Evolutionary conservation across 1,284 basidiomycete genomes (phyloP).

Genomic region (Anthracocystis setariae): DNA sequence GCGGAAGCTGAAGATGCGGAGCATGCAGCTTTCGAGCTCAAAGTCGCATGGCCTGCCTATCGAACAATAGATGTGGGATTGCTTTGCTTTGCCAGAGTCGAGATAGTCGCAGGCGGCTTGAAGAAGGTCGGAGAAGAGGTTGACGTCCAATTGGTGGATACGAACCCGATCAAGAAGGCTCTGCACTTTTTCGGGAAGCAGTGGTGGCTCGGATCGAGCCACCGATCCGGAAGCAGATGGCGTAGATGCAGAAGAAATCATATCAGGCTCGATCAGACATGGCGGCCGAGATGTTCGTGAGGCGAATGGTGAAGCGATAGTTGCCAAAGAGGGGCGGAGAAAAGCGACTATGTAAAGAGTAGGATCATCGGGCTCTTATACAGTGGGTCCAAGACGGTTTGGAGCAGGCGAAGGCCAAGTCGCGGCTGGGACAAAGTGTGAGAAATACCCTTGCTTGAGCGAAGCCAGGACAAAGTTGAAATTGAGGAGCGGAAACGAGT

Average conservation of each 20-base stretch:
- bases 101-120: slow-evolving; percentile 40
- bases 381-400: too few species aligned
- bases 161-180: slow-evolving; percentile 27
- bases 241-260: slow-evolving; percentile 14
- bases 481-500: too few species aligned
- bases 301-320: not conserved
- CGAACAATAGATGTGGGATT: slow-evolving; percentile 37
- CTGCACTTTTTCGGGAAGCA: slow-evolving; percentile 23
- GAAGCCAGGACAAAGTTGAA: too few species aligned
- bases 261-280: slow-evolving; percentile 9
- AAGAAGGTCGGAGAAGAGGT: slow-evolving; percentile 42
- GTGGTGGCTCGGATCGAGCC: slow-evolving; percentile 23
- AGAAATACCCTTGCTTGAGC: too few species aligned
- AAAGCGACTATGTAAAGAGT: too few species aligned
- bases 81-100: slow-evolving; percentile 31
- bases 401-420: too few species aligned
- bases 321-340: not conserved
- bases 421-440: too few species aligned
- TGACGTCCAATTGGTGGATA: slow-evolving; percentile 24
- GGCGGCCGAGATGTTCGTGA: not conserved
- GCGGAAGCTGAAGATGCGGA: slow-evolving; percentile 52
- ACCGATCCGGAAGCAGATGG: slow-evolving; percentile 7
- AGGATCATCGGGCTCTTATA: too few species aligned
- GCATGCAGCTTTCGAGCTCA: slow-evolving; percentile 57
- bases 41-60: slow-evolving; percentile 44